Evolutionary conservation across 768 basidiomycete genomes (phyloP), one percentile per base, ranked within the genome.

Genomic region (Boletus eberwhitei): DNA sequence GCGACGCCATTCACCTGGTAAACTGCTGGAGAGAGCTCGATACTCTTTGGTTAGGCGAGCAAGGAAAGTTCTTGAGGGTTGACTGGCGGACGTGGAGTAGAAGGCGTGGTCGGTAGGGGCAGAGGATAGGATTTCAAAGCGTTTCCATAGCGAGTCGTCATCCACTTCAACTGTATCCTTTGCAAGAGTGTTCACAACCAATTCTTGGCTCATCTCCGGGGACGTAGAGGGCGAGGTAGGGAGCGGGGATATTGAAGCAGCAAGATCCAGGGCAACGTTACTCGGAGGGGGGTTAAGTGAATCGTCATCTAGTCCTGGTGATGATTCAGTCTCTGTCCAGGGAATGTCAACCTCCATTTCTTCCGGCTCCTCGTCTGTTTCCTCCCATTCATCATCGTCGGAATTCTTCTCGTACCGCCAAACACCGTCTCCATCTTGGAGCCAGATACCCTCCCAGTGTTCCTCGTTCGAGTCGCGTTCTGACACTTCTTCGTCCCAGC

Each of bases 101-200:
- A 87, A 98, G 2, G 90, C 87, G 61, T 98, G 94, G 64, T 97
- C 95, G 44, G 60, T 61, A 22, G 94, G 93, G 16, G 88, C 87
- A 34, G 82, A 79, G 32, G 90, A 70, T 24, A 93, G 74, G 40
- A 96, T 74, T 50, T 87, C 85, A 64, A 98, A 98, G n/a, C 85
- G 83, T 59, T 84, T 84, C 92, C 91, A 94, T 38, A 74, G 59
- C 8, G 73, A 65, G n/a, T 76, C 74, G 4, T 72, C 68, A 19
- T 76, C 77, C 47, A 67, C 66, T 6, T 71, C 61, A 14, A 51
- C 50, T 21, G 59, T 71, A 32, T 65, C 57, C 38, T 71, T 73
- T 38, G 57, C 54, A 17, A 59, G 60, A 8, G 66, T 61, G 24
- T 68, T 69, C 24, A 65, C 50, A 16, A 60, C 55, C 21, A 63